Base-by-base conservation (phyloP, 352 stramenopile species). In the Phytophthora cryptogea region DNA sequence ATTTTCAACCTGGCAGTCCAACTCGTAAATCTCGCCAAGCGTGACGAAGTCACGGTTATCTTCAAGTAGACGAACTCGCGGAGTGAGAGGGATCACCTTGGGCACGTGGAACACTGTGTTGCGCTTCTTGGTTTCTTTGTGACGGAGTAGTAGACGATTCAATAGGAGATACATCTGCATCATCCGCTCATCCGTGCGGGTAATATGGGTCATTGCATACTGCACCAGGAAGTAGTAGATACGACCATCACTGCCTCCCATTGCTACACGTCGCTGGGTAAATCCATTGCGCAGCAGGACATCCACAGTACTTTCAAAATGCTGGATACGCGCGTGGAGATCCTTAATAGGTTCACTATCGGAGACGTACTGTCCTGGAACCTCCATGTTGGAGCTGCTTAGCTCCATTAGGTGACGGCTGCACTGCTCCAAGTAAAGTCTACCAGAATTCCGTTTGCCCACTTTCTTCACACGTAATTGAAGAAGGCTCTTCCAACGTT, bases 191-290 rank as follows among this genome's bases (percentile, higher is more conserved):
- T 98, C 91, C n/a, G 88, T 96, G 36, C 89, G 88, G 17, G 92
- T 98, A 47, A 96, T 93, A 72, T 98, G 88, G 17, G 92, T 95
- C 80, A 96, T 96, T 13, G 91, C 88, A 56, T 96, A 97, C 63
- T 98, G 92, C 28, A 97, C 89, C 48, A 97, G 42, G 66, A 97
- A 98, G 63, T 92, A 93, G 68, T 97, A 96, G 4, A 75, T 62
- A n/a, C 76, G 74, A 14, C 92, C 92, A 47, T 98, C 89, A 37
- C 83, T 97, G 30, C 91, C 92, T 13, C 92, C 85, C 55, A 98
- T 90, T 13, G 88, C 80, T 35, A 98, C 73, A 16, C 92, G 89
- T n/a, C 90, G 83, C 62, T 97, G 91, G 20, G 88, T 96, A 73
- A 94, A 97, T 13, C 90, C 90, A 32, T 96, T 92, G 40, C 88